phyloP scores from a whole-genome alignment of 106 monocot genomes.

The Ottelia alismoides region DNA sequence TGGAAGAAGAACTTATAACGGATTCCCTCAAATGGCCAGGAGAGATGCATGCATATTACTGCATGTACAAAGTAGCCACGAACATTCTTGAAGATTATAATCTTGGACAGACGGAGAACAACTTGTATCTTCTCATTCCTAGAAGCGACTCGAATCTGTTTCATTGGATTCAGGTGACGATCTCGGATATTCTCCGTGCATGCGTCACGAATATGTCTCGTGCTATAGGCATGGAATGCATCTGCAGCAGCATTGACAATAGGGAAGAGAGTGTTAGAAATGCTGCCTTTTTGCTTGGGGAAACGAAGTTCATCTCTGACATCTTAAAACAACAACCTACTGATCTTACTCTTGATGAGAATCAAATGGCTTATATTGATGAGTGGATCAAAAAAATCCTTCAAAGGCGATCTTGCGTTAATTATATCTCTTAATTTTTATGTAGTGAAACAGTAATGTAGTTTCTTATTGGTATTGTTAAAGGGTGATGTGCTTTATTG shows the following conservation, averaged over 20 bases:
- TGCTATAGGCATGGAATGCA: slow-evolving; percentile 5
- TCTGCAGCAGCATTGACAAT: slow-evolving; percentile 4
- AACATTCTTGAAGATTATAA: slow-evolving; percentile 3
- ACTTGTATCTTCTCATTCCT: no score
- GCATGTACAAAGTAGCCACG: slow-evolving; percentile 2
- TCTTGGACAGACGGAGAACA: no score
- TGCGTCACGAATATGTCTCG: slow-evolving; percentile 8
- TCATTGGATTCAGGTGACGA: not conserved
- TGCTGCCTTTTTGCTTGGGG: slow-evolving; percentile 13
- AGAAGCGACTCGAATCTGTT: slow-evolving; percentile 1
- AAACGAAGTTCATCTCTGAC: no score
- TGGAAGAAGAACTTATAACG: not conserved
- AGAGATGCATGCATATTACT: slow-evolving; percentile 4
- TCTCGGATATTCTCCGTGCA: slow-evolving; percentile 12
- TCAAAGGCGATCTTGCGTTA: no score
- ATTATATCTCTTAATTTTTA: no score
- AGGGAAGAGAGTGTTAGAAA: slow-evolving; percentile 11
- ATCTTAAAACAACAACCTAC: no score
- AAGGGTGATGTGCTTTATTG: no score
- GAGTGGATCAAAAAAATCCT: no score
- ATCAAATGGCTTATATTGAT: no score
- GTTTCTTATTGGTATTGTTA: no score
- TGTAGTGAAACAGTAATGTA: no score
- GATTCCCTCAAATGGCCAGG: slow-evolving; percentile 11
- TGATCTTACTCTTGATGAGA: no score